Base-by-base conservation (phyloP, 352 stramenopile genomes). In the Phytopythium delawarense region DNA sequence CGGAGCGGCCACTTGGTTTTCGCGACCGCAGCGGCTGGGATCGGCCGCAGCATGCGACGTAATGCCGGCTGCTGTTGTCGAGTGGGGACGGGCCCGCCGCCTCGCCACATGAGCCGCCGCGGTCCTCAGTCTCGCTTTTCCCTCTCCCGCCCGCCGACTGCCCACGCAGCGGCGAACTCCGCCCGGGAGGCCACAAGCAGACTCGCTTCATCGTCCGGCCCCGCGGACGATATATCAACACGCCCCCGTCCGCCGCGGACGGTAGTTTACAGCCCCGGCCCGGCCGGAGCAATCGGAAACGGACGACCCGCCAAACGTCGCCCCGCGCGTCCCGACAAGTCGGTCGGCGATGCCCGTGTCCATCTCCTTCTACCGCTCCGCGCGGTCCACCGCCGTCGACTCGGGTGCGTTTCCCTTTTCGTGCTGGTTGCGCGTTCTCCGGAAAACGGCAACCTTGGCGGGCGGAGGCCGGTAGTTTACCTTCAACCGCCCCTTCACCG, bases 291-390 rank as follows among this genome's bases (percentile, higher is more conserved):
- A 50, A 28, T 30, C 16, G 18, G 46, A 52, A 52, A 52, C 46
- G 34, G 34, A 12, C 34, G 46, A 32, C 46, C 21, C 21, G 9
- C 45, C 21, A 51, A 51, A 32, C 45, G 45, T 7, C 44, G 20
- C 28, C 11, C 34, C 34, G 11, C 34, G 7, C 44, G 44, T 51
- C 46, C 23, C 46, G 21, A 34, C 46, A 32, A 18, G 46, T 2
- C 16, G 21, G 7, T 7, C 15, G 16, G 20, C 40, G 46, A 80
- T 80, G 72, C 73, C 70, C 62, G 62, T 81, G 61, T 81, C 70
- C 57, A 81, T 81, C 61, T 76, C 67, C 25, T 81, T 81, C 65
- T 78, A 76, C 56, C 65, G 76, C 65, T 74, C 40, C 13, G 34
- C 44, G 23, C 40, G 56, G 44, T 52, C 32, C 30, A 35, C 44